Evolutionary conservation across 345 rosid genomes (phyloP).

Genomic region (Euphorbia lathyris): DNA sequence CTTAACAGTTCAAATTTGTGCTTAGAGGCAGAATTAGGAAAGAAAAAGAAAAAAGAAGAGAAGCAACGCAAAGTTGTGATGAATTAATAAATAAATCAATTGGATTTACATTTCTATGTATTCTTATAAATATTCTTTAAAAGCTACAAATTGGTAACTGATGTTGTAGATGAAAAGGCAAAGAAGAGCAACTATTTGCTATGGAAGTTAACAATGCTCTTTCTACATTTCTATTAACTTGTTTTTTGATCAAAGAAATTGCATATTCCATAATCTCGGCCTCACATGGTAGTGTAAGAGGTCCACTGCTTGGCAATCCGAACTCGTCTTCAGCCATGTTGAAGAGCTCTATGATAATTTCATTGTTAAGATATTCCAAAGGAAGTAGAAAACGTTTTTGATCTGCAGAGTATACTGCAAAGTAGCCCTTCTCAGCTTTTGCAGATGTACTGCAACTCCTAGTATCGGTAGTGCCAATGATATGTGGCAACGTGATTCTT

Average conservation of each 20-base stretch:
- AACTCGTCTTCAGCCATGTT: slow-evolving; percentile 9
- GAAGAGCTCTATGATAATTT: slow-evolving; percentile 2
- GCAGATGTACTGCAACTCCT: slow-evolving; percentile 1
- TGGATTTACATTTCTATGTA: no score
- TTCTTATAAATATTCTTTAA: not conserved
- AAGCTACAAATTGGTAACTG: slow-evolving; percentile 1
- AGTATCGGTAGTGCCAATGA: no score
- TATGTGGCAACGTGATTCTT: not conserved
- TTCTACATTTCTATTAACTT: slow-evolving; percentile 5
- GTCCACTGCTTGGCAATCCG: not conserved
- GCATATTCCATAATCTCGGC: slow-evolving; percentile 11
- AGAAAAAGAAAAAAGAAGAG: no score
- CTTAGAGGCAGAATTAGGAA: no score
- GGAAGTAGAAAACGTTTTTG: slow-evolving; percentile 9
- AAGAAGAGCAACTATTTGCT: not conserved
- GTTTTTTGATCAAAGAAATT: slow-evolving; percentile 9
- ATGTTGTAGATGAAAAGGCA: not conserved
- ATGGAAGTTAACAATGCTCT: not conserved
- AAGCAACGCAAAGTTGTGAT: not conserved
- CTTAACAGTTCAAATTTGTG: no score
- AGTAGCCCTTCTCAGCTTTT: slow-evolving; percentile 10
- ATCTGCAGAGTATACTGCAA: slow-evolving; percentile 10
- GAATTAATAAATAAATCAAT: no score
- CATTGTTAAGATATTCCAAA: slow-evolving; percentile 5
- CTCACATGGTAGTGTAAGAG: slow-evolving; percentile 8